Conservation (phyloP, 805 yeast species). For the Metschnikowia orientalis region DNA sequence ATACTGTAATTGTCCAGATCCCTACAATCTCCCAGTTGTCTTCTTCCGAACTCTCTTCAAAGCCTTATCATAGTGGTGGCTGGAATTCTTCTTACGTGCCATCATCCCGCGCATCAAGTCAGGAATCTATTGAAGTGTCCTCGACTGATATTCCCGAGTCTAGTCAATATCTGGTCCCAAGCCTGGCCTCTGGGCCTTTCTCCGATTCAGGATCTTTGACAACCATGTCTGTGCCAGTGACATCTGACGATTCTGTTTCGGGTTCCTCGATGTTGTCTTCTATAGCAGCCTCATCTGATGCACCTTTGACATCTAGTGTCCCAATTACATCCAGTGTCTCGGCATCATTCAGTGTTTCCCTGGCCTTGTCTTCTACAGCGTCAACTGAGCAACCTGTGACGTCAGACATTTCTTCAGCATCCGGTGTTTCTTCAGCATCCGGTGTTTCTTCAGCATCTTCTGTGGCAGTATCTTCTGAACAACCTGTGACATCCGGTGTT, state of each 20-base stretch:
- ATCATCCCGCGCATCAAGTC: too few relatives aligned
- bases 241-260: too few relatives aligned
- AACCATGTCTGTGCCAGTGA: too few relatives aligned
- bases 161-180: too few relatives aligned
- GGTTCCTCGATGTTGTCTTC: too few relatives aligned
- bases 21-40: slow-evolving; percentile 2
- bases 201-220: too few relatives aligned
- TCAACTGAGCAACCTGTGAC: neutral
- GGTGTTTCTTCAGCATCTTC: neutral
- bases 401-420: neutral
- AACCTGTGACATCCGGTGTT: neutral
- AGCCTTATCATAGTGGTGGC: slow-evolving; percentile 3
- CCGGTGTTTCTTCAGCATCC: neutral
- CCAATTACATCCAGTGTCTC: neutral
- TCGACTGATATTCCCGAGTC: too few relatives aligned
- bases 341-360: neutral
- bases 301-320: neutral
- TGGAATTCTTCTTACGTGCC: slow-evolving; percentile 1
- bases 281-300: too few relatives aligned
- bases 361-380: neutral
- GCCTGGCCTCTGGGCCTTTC: too few relatives aligned
- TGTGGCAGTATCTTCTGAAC: neutral
- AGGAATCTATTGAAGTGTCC: too few relatives aligned
- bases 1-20: slow-evolving; percentile 10
- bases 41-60: slow-evolving; percentile 4